These are phyloP conservation scores for Lachnum nothofagi DNA, from an alignment of 2,329 filamentous ascomycete genomes.

Conservation along the genomic window DNA sequence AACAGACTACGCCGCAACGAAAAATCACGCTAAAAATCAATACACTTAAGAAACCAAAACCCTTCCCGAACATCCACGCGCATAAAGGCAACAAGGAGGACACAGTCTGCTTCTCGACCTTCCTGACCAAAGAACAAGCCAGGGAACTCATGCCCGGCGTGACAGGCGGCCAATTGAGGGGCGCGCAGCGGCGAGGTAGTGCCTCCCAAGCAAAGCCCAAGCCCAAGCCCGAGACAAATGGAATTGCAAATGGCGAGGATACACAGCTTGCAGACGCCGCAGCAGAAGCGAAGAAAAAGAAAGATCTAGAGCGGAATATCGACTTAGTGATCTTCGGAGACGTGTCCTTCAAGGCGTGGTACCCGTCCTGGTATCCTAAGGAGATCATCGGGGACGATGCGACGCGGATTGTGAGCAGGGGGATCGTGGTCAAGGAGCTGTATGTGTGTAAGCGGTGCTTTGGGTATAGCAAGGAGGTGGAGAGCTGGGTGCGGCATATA, in stretches of 20 bases:
- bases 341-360: constrained; percentile 83
- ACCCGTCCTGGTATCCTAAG: constrained; percentile 82
- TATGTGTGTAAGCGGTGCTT: constrained; percentile 93
- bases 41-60: too few relatives aligned
- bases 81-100: too few relatives aligned
- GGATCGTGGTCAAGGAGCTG: constrained; percentile 55
- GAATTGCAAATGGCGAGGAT: neutral
- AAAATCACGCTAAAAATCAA: too few relatives aligned
- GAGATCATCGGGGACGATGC: constrained; percentile 54
- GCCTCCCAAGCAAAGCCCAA: too few relatives aligned
- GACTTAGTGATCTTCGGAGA: constrained; percentile 81
- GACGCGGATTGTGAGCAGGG: constrained; percentile 15
- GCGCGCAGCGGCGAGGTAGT: too few relatives aligned
- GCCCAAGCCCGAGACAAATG: too few relatives aligned
- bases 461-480: constrained; percentile 70
- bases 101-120: too few relatives aligned
- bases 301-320: constrained; percentile 63
- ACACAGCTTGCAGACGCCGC: neutral
- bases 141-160: too few relatives aligned
- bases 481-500: constrained; percentile 55
- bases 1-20: too few relatives aligned
- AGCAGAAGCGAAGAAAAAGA: neutral
- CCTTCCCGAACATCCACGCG: too few relatives aligned
- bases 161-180: too few relatives aligned
- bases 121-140: too few relatives aligned